Conservation (phyloP, 2,329 filamentous ascomycete genomes). For the Rhynchosporium graminicola region DNA sequence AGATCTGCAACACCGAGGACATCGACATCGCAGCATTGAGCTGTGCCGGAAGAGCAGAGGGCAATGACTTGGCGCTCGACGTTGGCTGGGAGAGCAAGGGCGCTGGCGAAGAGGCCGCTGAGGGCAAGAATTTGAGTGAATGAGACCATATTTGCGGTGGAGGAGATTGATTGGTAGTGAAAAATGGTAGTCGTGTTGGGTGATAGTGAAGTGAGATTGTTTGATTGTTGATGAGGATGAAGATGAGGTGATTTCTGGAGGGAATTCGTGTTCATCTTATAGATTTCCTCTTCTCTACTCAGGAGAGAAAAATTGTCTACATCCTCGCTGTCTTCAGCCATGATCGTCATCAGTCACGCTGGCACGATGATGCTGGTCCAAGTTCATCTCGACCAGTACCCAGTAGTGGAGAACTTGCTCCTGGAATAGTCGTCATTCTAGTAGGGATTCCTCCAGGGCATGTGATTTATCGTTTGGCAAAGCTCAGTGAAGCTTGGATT, state of each 20-base stretch:
- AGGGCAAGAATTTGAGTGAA: slow-evolving; percentile 26
- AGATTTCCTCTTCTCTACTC: slow-evolving; percentile 17
- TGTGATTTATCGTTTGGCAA: slow-evolving; percentile 13
- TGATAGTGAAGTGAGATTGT: slow-evolving; percentile 15
- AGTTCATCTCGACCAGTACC: slow-evolving; percentile 14
- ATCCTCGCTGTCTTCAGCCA: not conserved
- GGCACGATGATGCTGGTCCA: slow-evolving; percentile 22
- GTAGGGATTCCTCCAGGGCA: not conserved
- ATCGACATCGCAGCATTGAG: slow-evolving; percentile 63
- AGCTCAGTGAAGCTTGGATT: slow-evolving; percentile 26
- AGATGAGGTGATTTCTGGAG: slow-evolving; percentile 16
- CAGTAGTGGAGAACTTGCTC: slow-evolving; percentile 14
- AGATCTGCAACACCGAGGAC: slow-evolving; percentile 58
- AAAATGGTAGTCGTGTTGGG: slow-evolving; percentile 1
- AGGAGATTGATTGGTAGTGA: slow-evolving; percentile 15
- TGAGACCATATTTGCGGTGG: slow-evolving; percentile 32
- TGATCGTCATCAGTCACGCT: slow-evolving; percentile 17
- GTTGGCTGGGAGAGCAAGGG: slow-evolving; percentile 37
- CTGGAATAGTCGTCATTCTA: slow-evolving; percentile 23
- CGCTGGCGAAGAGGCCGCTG: slow-evolving; percentile 35
- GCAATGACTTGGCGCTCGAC: slow-evolving; percentile 42
- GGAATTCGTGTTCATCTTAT: slow-evolving; percentile 26
- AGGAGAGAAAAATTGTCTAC: not conserved
- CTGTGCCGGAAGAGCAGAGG: slow-evolving; percentile 46
- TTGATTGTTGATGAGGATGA: slow-evolving; percentile 22